Evolutionary conservation across 495 filamentous ascomycete genomes (phyloP).

Genomic region (Aspergillus affinis): DNA sequence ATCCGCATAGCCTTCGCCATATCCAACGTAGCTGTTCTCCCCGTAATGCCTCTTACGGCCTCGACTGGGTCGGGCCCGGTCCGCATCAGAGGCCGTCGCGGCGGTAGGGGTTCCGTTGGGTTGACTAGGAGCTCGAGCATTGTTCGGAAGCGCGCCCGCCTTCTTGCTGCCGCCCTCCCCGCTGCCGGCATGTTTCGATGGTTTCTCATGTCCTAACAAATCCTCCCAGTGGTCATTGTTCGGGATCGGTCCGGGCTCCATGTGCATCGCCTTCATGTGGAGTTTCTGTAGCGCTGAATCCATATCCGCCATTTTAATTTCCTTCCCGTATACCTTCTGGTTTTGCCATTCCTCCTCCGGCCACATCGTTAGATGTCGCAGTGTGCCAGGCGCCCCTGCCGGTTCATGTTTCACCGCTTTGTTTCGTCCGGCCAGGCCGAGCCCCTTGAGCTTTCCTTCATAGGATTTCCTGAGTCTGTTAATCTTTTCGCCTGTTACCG

Average conservation of each 20-base stretch:
- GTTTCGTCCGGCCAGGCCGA: slow-evolving; percentile 63
- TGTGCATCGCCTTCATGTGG: slow-evolving; percentile 53
- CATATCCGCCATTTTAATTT: slow-evolving; percentile 47
- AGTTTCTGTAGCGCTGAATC: slow-evolving; percentile 47
- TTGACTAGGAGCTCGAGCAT: slow-evolving; percentile 28
- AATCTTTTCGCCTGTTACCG: slow-evolving; percentile 66
- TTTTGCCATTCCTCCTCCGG: slow-evolving; percentile 68
- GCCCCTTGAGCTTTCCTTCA: slow-evolving; percentile 63
- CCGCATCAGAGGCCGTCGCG: slow-evolving; percentile 33
- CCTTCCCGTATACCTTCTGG: slow-evolving; percentile 62
- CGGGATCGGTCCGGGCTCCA: slow-evolving; percentile 55
- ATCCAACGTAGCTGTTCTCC: slow-evolving; percentile 67
- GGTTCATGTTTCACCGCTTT: slow-evolving; percentile 54
- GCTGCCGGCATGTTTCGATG: slow-evolving; percentile 32
- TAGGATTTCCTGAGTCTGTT: slow-evolving; percentile 75
- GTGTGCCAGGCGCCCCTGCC: slow-evolving; percentile 35
- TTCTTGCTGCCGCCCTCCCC: slow-evolving; percentile 40
- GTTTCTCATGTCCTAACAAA: slow-evolving; percentile 59
- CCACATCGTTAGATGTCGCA: slow-evolving; percentile 49
- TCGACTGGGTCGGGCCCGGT: slow-evolving; percentile 54
- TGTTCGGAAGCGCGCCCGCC: slow-evolving; percentile 28
- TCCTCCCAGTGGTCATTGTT: slow-evolving; percentile 59
- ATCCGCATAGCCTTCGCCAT: slow-evolving; percentile 63
- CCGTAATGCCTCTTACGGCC: slow-evolving; percentile 68
- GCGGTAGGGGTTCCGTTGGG: slow-evolving; percentile 32